Base-by-base conservation (phyloP, 1,284 basidiomycete species). In the Austroboletus novae-zelandiae region DNA sequence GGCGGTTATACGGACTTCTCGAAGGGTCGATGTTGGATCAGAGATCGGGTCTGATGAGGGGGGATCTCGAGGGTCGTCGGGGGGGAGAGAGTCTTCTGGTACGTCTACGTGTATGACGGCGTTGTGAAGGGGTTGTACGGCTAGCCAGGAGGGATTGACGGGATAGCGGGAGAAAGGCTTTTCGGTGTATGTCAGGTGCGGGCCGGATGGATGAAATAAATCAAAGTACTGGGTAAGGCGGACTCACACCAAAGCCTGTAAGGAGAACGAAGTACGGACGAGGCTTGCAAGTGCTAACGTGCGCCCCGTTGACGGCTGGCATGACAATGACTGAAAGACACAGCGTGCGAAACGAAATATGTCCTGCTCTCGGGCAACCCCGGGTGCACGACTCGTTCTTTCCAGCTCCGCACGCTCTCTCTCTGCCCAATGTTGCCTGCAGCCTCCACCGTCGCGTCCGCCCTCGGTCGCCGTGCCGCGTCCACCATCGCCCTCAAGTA, bases 401-500 rank as follows among this genome's bases (percentile, higher is more conserved):
- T 48, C 45, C 43, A 56, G 42, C 51, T 50, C 50, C 34, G 48
- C 18, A 5, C 0, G 13, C 17, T 25, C 20, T 30, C 41, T 29
- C 32, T 39, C 18, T 9, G 3, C 17, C 5, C 60, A 43, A 72
- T 73, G 73, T 64, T 74, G 62, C 56, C 58, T 47, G 54, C 63
- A 25, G 46, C 51, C 14, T 67, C 75, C 48, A 67, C 78, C 56
- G 62, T 77, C 59, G 69, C 76, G 53, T 65, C 71, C 40, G 57
- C 66, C 53, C 70, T 71, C 36, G 76, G 75, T 52, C 64, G 80
- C 54, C 85, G 89, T 46, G 79, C 84, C 23, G 88, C 84, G 47
- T 89, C 86, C 32, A 71, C 79, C 54, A 85, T 91, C 59, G 83
- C 90, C 42, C 75, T 83, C 70, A 98, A 98, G 74, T 99, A 99